These are phyloP conservation scores for Colletotrichum cereale DNA, from an alignment of 2,329 filamentous ascomycete species.

Conservation along the genomic window DNA sequence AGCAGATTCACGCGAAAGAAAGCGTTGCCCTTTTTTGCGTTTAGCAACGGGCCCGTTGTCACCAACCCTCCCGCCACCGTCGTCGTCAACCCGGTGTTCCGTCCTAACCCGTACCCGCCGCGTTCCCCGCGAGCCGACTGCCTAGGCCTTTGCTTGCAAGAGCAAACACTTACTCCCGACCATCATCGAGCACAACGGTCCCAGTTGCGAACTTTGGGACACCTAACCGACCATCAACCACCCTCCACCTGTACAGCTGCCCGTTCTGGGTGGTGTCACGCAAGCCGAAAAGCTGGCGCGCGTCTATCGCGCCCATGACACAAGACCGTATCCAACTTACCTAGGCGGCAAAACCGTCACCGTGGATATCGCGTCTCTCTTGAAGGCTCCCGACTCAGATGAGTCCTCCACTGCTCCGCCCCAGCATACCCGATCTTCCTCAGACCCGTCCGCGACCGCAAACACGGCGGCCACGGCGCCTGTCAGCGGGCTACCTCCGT, in stretches of 20 bases:
- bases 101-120: not conserved
- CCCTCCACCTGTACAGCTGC: conserved; percentile 21
- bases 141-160: conserved; percentile 12
- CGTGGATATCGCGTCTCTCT: conserved; percentile 95
- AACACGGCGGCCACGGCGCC: conserved; percentile 42
- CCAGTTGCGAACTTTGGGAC: conserved; percentile 17
- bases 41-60: conserved; percentile 6
- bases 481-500: conserved; percentile 39
- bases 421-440: conserved; percentile 53
- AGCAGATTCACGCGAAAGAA: conserved; percentile 14
- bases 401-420: conserved; percentile 70
- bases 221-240: conserved; percentile 26
- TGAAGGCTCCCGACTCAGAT: conserved; percentile 82
- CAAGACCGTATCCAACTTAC: conserved; percentile 43
- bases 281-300: conserved; percentile 41
- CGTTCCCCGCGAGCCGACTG: conserved; percentile 18
- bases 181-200: conserved; percentile 25
- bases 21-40: conserved; percentile 3
- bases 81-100: conserved; percentile 4
- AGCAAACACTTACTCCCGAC: conserved; percentile 5
- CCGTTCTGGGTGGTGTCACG: conserved; percentile 28
- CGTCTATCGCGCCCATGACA: conserved; percentile 49
- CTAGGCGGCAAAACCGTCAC: conserved; percentile 68
- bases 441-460: conserved; percentile 48
- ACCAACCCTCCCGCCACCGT: conserved; percentile 1